Evolutionary conservation across 2,329 filamentous ascomycete genomes (phyloP).

Genomic region (Neophaeococcomyces mojaviensis): DNA sequence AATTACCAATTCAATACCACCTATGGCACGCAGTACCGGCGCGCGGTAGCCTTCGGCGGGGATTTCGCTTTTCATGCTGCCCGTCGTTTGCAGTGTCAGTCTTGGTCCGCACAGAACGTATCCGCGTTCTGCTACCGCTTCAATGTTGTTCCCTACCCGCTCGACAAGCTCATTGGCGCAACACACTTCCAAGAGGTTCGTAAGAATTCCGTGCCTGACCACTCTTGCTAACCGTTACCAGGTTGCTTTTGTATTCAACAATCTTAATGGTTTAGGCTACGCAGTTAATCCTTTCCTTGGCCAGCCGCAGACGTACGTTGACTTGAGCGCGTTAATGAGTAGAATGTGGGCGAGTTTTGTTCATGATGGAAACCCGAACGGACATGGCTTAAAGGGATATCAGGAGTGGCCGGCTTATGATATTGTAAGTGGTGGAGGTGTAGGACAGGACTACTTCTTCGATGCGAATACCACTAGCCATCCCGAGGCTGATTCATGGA

Average conservation of each 20-base stretch:
- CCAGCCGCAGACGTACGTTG: slow-evolving; percentile 35
- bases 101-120: slow-evolving; percentile 42
- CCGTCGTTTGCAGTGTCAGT: slow-evolving; percentile 46
- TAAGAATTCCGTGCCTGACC: too few species aligned
- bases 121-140: slow-evolving; percentile 57
- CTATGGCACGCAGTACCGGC: slow-evolving; percentile 45
- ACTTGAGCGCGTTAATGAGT: slow-evolving; percentile 43
- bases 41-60: slow-evolving; percentile 47
- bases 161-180: slow-evolving; percentile 34
- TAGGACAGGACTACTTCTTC: slow-evolving; percentile 31
- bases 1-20: slow-evolving; percentile 6
- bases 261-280: slow-evolving; percentile 26
- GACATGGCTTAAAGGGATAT: background rate
- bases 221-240: too few species aligned
- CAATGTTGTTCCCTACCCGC: slow-evolving; percentile 46
- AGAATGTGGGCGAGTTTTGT: slow-evolving; percentile 48
- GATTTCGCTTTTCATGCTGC: slow-evolving; percentile 51
- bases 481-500: slow-evolving; percentile 40
- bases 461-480: slow-evolving; percentile 41
- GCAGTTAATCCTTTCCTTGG: slow-evolving; percentile 27
- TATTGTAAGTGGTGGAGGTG: slow-evolving; percentile 34
- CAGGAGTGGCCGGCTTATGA: slow-evolving; percentile 43
- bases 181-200: slow-evolving; percentile 50
- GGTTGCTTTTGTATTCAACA: slow-evolving; percentile 46
- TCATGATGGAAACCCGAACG: slow-evolving; percentile 40